Percentiles rank a stretch among this genome's conserved stretches.
These are phyloP conservation scores for Colletotrichum tofieldiae DNA, from an alignment of 2,329 filamentous ascomycete genomes.

Conservation along the genomic window DNA sequence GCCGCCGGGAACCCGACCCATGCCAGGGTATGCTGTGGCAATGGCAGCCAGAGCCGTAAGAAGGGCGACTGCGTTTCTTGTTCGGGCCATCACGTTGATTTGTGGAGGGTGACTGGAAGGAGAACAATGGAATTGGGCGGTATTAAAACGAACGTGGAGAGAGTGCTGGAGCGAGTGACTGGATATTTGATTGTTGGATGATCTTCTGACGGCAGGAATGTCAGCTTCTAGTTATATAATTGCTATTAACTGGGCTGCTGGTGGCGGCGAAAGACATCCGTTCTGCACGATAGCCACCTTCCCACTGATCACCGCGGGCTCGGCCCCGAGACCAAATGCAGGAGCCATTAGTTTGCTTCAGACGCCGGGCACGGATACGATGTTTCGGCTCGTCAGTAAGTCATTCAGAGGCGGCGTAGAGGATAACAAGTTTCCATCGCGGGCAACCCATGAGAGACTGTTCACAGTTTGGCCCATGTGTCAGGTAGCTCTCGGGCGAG, in stretches of 20 bases:
- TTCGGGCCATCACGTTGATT: background rate
- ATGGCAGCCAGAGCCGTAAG: conserved; percentile 25
- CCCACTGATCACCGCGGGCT: conserved; percentile 10
- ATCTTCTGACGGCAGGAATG: background rate
- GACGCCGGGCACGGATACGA: conserved; percentile 32
- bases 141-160: conserved; percentile 2
- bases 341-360: conserved; percentile 25
- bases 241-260: too few species aligned
- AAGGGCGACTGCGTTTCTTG: conserved; percentile 17
- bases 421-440: background rate
- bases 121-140: background rate
- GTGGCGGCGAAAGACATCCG: background rate
- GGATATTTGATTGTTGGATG: background rate
- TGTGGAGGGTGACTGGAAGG: too few species aligned
- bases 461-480: conserved; percentile 11
- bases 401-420: background rate
- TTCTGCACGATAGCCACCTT: background rate
- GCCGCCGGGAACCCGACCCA: conserved; percentile 35
- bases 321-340: conserved; percentile 17
- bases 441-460: background rate
- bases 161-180: conserved; percentile 14
- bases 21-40: conserved; percentile 44
- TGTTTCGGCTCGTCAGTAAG: background rate
- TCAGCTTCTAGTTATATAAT: background rate
- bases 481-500: conserved; percentile 16